Base-by-base conservation (phyloP, 2,329 filamentous ascomycete genomes). In the Spiromastix sp. region DNA sequence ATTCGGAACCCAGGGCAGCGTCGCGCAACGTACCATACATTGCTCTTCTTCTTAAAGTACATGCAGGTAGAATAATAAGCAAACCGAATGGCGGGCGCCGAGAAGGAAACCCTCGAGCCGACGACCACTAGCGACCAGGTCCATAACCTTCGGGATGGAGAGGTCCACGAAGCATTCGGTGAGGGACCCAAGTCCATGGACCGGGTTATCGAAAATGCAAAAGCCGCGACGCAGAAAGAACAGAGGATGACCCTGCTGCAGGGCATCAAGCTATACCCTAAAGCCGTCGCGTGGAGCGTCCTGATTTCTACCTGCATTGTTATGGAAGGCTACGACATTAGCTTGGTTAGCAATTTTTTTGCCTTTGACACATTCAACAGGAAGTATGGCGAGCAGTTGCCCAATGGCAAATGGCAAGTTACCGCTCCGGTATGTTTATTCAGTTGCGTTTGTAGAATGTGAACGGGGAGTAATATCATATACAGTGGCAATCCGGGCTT, bases 271-370 rank as follows among this genome's bases (percentile, higher is more conserved):
- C 69, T 91, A 17, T 94, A 94, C 54, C 85, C 85, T 39, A 89
- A 93, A 64, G 86, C 86, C 15, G 79, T 93, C 38, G 71, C 66
- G 15, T 94, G 85, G 84, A 85, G 79, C 48, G 51, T 93, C 33
- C 66, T 93, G 40, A 87, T 94, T 57, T 89, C 81, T n/a, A 89
- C 84, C 0, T 87, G 82, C 55, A 91, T 93, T 51, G 77, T 75
- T 49, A 94, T 94, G 86, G 85, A 93, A 59, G 85, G 84, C 21
- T 93, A 87, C 63, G 85, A 93, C 53, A 69, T 91, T 39, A 79
- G 75, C 49, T 66, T 93, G 35, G 75, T 91, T 49, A 85, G 80
- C 64, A 87, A 87, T 59, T 85, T 91, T 52, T 87, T 75, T 62
- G 60, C 50, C 43, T 62, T 63, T 35, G 47, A 50, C 1, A 50